Base-by-base conservation (phyloP, 805 yeast genomes). In the Barnettozyma vustinii region DNA sequence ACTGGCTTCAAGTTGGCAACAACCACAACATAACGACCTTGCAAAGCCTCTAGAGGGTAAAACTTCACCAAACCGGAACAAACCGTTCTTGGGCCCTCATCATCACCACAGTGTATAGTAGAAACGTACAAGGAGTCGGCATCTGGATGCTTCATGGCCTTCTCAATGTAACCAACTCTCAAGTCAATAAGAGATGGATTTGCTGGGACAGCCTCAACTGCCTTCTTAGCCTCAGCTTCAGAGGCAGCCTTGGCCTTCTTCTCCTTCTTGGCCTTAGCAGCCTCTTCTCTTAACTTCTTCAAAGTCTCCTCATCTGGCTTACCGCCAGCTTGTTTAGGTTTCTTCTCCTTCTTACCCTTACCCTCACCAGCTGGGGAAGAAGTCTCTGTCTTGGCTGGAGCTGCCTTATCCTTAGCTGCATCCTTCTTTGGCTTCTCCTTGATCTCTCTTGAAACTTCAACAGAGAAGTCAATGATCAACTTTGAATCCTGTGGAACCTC, bases 1-100 rank as follows among this genome's bases (percentile, higher is more conserved):
- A 91, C 99, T 18, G 99, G 99, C 74, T 94, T 94, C 71, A 94
- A 80, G 76, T 95, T 95, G 60, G 97, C 96, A 61, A 94, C 90
- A 49, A 85, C 84, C 42, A 94, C 85, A 45, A 92, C 96, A 61
- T 79, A 79, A 68, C 98, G 84, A 69, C 88, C 80, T 78, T 94
- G 99, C 96, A 94, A 85, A 40, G 86, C 96, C 72, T 94, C 98
- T 56, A 95, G 68, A 37, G 96, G 83, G 65, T 87, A 77, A 71
- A 87, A 82, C 59, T 88, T 88, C 54, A 90, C 97, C 62, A 94
- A 77, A 59, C 99, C 99, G 12, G 97, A 88, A 74, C 99, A 94
- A 49, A 94, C 96, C 27, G 98, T 94, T 76, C 99, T 83, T 64
- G 99, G 99, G 52, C 95, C 96, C 66, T 88, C 96, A 54, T 76